Percentiles rank a stretch among this genome's conserved stretches.
Conservation (phyloP, 371 early-diverging fungal genomes). For the Circinella umbellata region DNA sequence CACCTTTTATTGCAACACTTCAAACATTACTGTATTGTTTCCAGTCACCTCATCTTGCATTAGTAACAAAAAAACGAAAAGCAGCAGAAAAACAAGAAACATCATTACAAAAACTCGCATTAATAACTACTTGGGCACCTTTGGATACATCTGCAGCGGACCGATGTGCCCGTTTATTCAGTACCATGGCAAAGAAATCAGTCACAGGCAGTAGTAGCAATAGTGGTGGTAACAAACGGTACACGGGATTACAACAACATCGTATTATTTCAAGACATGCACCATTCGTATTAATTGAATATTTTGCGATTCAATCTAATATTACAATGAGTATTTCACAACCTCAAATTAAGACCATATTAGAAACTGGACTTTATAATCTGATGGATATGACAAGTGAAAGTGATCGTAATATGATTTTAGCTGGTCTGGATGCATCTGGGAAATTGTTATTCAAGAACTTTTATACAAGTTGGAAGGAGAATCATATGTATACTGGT, state of each 20-base stretch:
- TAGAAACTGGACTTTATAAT: conserved; percentile 69
- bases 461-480: conserved; percentile 61
- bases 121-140: conserved; percentile 17
- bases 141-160: conserved; percentile 19
- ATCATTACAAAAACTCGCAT: conserved; percentile 1
- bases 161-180: conserved; percentile 3
- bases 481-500: conserved; percentile 67
- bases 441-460: conserved; percentile 63
- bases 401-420: conserved; percentile 68
- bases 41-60: conserved; percentile 57
- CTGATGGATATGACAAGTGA: conserved; percentile 74
- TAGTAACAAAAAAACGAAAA: conserved; percentile 37
- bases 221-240: conserved; percentile 3
- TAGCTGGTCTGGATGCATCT: conserved; percentile 64
- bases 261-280: conserved; percentile 72
- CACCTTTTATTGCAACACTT: conserved; percentile 50
- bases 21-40: conserved; percentile 63
- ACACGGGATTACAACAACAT: conserved; percentile 14
- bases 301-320: conserved; percentile 68
- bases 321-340: conserved; percentile 56
- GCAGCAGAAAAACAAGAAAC: neutral
- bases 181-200: conserved; percentile 9
- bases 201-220: neutral
- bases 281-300: conserved; percentile 68
- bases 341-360: conserved; percentile 53